These are phyloP conservation scores for Cryptococcus sp. DNA, from an alignment of 1,284 basidiomycete genomes.

Conservation along the genomic window DNA sequence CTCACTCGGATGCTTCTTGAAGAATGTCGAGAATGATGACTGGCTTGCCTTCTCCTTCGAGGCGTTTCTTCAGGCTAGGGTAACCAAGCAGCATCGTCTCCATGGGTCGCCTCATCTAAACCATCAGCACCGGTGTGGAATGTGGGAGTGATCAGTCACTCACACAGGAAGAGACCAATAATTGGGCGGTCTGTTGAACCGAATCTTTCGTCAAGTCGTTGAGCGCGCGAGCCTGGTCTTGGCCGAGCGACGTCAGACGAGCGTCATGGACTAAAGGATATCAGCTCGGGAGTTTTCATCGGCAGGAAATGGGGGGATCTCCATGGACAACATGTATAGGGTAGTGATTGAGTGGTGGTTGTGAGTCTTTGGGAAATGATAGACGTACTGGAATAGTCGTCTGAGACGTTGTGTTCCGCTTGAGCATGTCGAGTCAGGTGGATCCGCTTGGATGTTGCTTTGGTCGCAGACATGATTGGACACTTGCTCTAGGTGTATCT, in stretches of 20 bases:
- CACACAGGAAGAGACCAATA: slow-evolving; percentile 41
- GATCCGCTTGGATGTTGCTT: slow-evolving; percentile 24
- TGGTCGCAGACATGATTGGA: no score
- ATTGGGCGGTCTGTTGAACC: slow-evolving; percentile 37
- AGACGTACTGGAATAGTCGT: slow-evolving; percentile 41
- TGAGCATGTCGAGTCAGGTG: slow-evolving; percentile 46
- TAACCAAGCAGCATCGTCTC: slow-evolving; percentile 45
- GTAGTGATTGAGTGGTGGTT: not conserved
- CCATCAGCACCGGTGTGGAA: not conserved
- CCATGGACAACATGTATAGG: no score
- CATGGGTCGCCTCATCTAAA: slow-evolving; percentile 41
- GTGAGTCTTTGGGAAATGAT: not conserved
- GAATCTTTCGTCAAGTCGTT: slow-evolving; percentile 30
- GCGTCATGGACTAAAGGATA: slow-evolving; percentile 38
- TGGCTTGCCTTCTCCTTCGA: slow-evolving; percentile 34
- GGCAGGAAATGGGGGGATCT: no score
- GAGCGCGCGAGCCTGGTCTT: slow-evolving; percentile 34
- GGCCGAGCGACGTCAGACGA: slow-evolving; percentile 37
- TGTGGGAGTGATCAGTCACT: not conserved
- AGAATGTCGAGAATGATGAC: slow-evolving; percentile 40
- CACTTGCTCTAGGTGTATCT: no score
- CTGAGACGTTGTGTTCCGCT: slow-evolving; percentile 44
- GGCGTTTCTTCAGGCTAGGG: slow-evolving; percentile 27
- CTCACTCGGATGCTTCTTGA: slow-evolving; percentile 43
- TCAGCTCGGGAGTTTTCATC: no score